Base-by-base conservation (phyloP, 1,284 basidiomycete genomes). In the Hemileia vastatrix region DNA sequence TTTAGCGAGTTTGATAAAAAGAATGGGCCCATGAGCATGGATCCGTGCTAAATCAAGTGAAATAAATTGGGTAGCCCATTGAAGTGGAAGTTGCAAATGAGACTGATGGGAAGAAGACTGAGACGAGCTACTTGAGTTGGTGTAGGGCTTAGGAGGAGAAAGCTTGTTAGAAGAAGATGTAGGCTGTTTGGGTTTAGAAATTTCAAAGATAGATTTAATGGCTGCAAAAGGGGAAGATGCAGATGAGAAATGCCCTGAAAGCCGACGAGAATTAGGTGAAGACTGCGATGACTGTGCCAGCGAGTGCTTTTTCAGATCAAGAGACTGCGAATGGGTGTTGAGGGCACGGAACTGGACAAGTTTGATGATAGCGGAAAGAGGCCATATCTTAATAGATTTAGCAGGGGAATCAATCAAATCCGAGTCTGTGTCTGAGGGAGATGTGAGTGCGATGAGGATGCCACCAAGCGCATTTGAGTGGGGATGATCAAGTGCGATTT, bases 261-360 rank as follows among this genome's bases (percentile, higher is more conserved):
- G 40, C 8, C 8, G n/a, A n/a, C 8, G 40, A 43, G 40, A 43
- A n/a, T 8, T 8, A 43, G 40, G n/a, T 8, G n/a, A n/a, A 43
- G 40, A 43, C 9, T 8, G 40, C 8, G 40, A 43, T 11, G 4
- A 32, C 2, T 13, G 19, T 8, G 47, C 6, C 13, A 49, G 47
- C 9, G 47, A n/a, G 19, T 23, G 13, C 24, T 36, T 23, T 23
- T 8, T 15, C 23, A 33, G 13, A 32, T 51, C n/a, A 52, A 59
- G 49, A 40, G 31, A 59, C 57, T 50, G 51, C 57, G 44, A n/a
- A n/a, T n/a, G n/a, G n/a, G n/a, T n/a, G n/a, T 50, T 59, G 27
- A 59, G 52, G 21, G 57, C 57, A 44, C 57, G 57, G 52, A 59
- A 59, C 50, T 59, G 51, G 57, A 59, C 50, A 19, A 59, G 40